A percentile compares a stretch with the other conserved stretches of the same genome.
Conservation (phyloP, 208 protist species). For the Jaenimonas drosophilae region DNA sequence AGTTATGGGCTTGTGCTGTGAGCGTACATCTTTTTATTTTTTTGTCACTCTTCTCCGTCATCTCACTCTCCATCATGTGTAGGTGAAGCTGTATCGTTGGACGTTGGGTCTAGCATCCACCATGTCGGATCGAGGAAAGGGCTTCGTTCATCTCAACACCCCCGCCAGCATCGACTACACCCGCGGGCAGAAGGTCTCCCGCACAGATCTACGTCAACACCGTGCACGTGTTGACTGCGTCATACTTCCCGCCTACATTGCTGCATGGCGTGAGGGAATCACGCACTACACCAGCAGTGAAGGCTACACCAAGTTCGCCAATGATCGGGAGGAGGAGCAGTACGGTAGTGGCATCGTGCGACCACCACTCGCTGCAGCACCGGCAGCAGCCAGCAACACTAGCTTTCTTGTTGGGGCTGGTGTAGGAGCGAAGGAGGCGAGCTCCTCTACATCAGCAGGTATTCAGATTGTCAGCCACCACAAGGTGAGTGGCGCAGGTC, state of each 20-base stretch:
- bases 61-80: too few species aligned
- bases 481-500: constrained; percentile 50
- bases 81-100: too few species aligned
- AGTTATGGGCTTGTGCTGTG: too few species aligned
- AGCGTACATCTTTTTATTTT: too few species aligned
- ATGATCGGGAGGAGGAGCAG: constrained; percentile 54
- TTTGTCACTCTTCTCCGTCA: too few species aligned
- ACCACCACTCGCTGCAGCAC: constrained; percentile 18
- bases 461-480: constrained; percentile 82
- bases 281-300: constrained; percentile 26
- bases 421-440: constrained; percentile 2
- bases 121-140: too few species aligned
- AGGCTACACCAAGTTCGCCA: constrained; percentile 41
- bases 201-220: constrained; percentile 37
- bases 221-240: constrained; percentile 56
- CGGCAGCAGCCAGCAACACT: not conserved
- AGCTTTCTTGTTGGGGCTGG: constrained; percentile 2
- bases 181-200: constrained; percentile 38
- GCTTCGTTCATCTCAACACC: constrained; percentile 86
- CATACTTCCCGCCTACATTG: constrained; percentile 32
- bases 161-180: constrained; percentile 72
- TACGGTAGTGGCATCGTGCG: constrained; percentile 40
- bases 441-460: constrained; percentile 11
- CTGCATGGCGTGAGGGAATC: constrained; percentile 47
- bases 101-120: too few species aligned